Base-by-base conservation (phyloP, 805 yeast species). In the Jamesozyma gamospora region DNA sequence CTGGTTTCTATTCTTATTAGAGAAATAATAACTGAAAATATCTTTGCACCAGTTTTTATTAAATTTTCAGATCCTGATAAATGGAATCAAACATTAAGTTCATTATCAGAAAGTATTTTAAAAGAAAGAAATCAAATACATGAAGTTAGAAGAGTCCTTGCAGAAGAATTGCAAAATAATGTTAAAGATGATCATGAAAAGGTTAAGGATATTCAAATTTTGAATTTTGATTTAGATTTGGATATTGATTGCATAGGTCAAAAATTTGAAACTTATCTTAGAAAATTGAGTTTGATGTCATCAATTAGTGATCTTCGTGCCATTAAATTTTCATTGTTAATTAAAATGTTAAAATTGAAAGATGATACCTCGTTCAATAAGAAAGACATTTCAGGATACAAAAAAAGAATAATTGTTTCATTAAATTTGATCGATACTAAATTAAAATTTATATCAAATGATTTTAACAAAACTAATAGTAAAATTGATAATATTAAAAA, bases 91-190 rank as follows among this genome's bases (percentile, higher is more conserved):
- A 51, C 69, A 31, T 67, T 86, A 13, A 77, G 77, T 9, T 71
- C 72, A 37, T 56, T 71, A 2, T 72, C 82, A 1, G 79, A 85
- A 3, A 71, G 70, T 25, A 71, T 81, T 11, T 64, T 88, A 53
- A 77, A 77, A 45, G 94, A 85, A 51, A 65, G 87, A 40, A 72
- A 72, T 28, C 85, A 83, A 51, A 94, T 87, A 1, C 74, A 79
- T 43, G 72, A 77, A 46, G 69, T 88, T 17, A 63, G 94, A 44
- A 75, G 71, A 17, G 82, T 84, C 1, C 62, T 87, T 28, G 80
- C 79, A 45, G 71, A 75, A 44, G 92, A 86, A 50, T 68, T 82
- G 19, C 47, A 52, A 29, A 46, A 44, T 3, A 46, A 48, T 10
- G 28, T 31, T 8, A 18, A n/a, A 3, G 28, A 19, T 16, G 29